Conservation (phyloP, 2,329 filamentous ascomycete genomes). For the Clonostachys solani region DNA sequence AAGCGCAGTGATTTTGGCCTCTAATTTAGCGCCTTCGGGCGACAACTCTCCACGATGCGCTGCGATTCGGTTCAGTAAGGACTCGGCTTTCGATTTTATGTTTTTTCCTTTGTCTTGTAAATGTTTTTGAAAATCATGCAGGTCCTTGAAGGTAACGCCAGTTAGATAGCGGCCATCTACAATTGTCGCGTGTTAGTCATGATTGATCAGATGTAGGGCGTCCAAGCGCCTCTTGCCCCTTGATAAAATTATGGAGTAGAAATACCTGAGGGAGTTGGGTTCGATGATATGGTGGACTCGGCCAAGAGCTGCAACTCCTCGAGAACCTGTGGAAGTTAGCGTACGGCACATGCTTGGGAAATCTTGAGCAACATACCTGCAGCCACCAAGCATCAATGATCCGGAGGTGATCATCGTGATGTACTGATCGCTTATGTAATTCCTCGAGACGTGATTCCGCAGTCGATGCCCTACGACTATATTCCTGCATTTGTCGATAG, state of each 20-base stretch:
- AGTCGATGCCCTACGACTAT: constrained; percentile 83
- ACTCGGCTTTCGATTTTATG: constrained; percentile 70
- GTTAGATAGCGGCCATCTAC: constrained; percentile 53
- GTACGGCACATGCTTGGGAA: background rate
- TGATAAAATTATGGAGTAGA: constrained; percentile 21
- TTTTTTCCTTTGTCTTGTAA: constrained; percentile 70
- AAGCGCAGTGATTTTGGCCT: constrained; percentile 69
- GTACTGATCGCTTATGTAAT: constrained; percentile 68
- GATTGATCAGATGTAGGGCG: background rate
- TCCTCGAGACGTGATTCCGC: constrained; percentile 80
- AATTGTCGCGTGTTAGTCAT: background rate
- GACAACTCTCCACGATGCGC: constrained; percentile 48
- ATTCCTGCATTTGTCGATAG: constrained; percentile 95
- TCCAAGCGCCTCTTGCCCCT: constrained; percentile 35
- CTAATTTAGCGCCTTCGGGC: constrained; percentile 68
- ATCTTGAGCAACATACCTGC: constrained; percentile 63
- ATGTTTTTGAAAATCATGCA: constrained; percentile 75
- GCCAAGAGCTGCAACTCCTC: constrained; percentile 61
- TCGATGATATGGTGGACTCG: constrained; percentile 34
- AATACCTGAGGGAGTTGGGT: constrained; percentile 2
- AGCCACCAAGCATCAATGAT: constrained; percentile 91
- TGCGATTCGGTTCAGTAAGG: constrained; percentile 58
- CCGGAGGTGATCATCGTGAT: constrained; percentile 91
- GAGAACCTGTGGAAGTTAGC: constrained; percentile 40
- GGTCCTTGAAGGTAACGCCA: constrained; percentile 57